Evolutionary conservation across 2,329 filamentous ascomycete genomes (phyloP).

Genomic region (Penicillium sumatraense): DNA sequence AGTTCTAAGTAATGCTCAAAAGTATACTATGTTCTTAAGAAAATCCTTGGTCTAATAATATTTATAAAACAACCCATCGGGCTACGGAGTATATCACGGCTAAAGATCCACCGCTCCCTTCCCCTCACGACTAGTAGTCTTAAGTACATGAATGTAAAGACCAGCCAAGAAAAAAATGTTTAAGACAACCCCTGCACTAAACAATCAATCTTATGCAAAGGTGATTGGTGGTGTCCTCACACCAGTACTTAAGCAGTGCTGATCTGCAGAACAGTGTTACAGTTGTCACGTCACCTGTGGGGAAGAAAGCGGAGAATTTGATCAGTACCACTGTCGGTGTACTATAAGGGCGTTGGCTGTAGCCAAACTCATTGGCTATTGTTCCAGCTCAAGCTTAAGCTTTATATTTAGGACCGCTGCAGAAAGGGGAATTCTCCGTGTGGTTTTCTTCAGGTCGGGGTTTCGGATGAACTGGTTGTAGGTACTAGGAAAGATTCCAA

Average conservation of each 20-base stretch:
- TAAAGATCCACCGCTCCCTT: background rate
- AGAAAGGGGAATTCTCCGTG: background rate
- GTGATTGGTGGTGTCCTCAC: background rate
- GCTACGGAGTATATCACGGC: background rate
- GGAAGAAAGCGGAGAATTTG: background rate
- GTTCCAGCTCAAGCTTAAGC: too few species aligned
- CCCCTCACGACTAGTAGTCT: too few species aligned
- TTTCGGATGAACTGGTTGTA: background rate
- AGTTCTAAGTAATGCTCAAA: too few species aligned
- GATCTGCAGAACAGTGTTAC: slow-evolving; percentile 1
- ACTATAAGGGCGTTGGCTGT: background rate
- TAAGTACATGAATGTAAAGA: too few species aligned
- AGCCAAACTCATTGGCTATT: background rate
- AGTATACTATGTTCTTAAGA: too few species aligned
- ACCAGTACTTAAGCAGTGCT: background rate
- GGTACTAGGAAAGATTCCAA: too few species aligned
- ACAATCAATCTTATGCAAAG: background rate
- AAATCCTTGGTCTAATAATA: too few species aligned
- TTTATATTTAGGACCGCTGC: too few species aligned
- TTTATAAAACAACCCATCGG: background rate
- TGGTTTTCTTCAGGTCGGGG: background rate
- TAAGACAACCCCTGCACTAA: background rate
- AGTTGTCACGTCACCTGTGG: slow-evolving; percentile 1
- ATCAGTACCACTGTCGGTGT: background rate
- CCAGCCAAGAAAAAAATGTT: background rate